A percentile compares a stretch with the other conserved stretches of the same genome.
Conservation (phyloP, 1,284 basidiomycete species). For the Austroboletus sp. region DNA sequence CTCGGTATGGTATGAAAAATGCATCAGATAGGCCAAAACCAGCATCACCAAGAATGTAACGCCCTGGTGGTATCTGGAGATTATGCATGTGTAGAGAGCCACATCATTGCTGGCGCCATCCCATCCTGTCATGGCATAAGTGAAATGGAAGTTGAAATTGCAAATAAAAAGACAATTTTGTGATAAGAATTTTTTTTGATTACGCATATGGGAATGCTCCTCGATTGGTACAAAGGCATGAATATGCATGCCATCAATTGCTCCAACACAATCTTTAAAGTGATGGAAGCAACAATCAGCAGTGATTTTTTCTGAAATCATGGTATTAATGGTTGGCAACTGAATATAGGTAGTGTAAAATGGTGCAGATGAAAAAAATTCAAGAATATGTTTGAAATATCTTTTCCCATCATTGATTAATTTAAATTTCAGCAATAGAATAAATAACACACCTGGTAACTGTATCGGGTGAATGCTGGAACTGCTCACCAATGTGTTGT, state of each 20-base stretch:
- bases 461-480: too few species aligned
- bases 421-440: too few species aligned
- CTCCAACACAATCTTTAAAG: background rate
- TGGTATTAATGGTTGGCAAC: background rate
- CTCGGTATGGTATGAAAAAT: background rate
- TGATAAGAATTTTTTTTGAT: slow-evolving; percentile 1
- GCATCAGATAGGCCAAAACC: background rate
- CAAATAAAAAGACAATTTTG: slow-evolving; percentile 6
- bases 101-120: background rate
- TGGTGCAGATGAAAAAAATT: background rate
- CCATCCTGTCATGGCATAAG: background rate
- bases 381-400: background rate
- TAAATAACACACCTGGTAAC: too few species aligned
- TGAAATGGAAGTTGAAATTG: too few species aligned
- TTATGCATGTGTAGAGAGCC: background rate
- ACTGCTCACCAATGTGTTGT: too few species aligned
- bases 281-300: background rate
- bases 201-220: background rate
- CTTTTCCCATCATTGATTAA: background rate
- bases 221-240: background rate
- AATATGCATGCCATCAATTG: background rate
- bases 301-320: background rate
- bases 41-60: background rate
- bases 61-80: background rate
- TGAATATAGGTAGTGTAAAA: background rate